phyloP scores from a whole-genome alignment of 441 rosid genomes.

The Melastoma candidum region DNA sequence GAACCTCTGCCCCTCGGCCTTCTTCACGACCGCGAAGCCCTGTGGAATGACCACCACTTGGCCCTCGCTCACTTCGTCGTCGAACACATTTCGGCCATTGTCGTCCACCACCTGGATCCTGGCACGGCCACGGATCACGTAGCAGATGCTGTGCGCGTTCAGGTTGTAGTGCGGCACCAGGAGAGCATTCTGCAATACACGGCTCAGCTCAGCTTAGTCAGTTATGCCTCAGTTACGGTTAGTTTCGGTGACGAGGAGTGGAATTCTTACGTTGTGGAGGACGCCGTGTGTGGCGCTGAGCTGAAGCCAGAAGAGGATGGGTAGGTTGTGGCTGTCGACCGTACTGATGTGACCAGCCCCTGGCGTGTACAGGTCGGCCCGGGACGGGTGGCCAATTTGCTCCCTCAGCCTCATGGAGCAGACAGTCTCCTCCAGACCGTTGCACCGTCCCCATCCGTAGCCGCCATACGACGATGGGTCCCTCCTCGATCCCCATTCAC shows the following conservation, averaged over 20 bases:
- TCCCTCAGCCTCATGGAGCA: constrained; percentile 52
- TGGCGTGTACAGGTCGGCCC: constrained; percentile 50
- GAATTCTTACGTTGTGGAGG: constrained; percentile 33
- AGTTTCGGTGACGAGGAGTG: neutral
- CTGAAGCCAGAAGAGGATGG: constrained; percentile 37
- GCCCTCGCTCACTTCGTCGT: constrained; percentile 37
- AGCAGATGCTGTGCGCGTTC: constrained; percentile 54
- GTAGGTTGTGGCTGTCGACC: constrained; percentile 54
- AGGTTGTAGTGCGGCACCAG: constrained; percentile 54
- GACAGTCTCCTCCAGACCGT: constrained; percentile 75
- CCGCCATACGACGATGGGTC: neutral
- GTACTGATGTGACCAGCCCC: constrained; percentile 41
- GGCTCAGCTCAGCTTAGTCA: no score
- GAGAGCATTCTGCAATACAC: constrained; percentile 34
- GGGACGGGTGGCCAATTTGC: constrained; percentile 51
- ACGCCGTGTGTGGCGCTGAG: constrained; percentile 51
- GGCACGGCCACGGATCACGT: constrained; percentile 44
- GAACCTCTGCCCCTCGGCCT: constrained; percentile 36
- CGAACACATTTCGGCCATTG: constrained; percentile 46
- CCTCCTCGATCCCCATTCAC: neutral
- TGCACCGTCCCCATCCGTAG: constrained; percentile 13
- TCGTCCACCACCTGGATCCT: constrained; percentile 49
- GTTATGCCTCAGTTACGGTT: no score
- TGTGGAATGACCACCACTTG: constrained; percentile 55
- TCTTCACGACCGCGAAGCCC: constrained; percentile 44